Percentiles rank a stretch among this genome's conserved stretches.
These are phyloP conservation scores for Przewalskia tangutica DNA, from an alignment of 257 asterid species.

Conservation along the genomic window DNA sequence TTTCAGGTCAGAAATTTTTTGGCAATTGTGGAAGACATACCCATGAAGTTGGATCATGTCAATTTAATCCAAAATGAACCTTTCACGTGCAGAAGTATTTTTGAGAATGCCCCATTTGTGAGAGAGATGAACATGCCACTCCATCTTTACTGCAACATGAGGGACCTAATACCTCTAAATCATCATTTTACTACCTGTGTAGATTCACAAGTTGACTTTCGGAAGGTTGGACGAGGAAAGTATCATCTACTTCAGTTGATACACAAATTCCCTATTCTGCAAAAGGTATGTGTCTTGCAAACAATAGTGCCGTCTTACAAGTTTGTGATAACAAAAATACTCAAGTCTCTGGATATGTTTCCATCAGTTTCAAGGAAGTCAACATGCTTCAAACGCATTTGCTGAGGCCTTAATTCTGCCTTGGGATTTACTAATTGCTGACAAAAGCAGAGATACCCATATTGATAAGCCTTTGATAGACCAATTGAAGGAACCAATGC, in stretches of 20 bases:
- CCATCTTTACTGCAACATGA: conserved; percentile 32
- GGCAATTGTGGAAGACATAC: conserved; percentile 52
- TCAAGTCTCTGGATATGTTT: conserved; percentile 4
- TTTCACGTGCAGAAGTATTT: conserved; percentile 58
- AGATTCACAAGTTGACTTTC: conserved; percentile 22
- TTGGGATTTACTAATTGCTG: conserved; percentile 61
- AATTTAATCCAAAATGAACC: conserved; percentile 32
- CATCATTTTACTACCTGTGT: conserved; percentile 22
- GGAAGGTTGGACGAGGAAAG: conserved; percentile 45
- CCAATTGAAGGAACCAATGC: conserved; percentile 17
- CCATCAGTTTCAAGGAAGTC: conserved; percentile 45
- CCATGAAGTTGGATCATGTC: conserved; percentile 28
- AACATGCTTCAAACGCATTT: conserved; percentile 33
- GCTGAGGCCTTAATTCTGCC: conserved; percentile 75
- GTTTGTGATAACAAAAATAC: not conserved
- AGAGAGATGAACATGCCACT: conserved; percentile 30
- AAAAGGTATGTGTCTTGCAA: conserved; percentile 39
- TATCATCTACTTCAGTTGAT: conserved; percentile 57
- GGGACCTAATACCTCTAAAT: conserved; percentile 24
- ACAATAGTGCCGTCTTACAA: not conserved
- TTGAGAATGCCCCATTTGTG: conserved; percentile 23
- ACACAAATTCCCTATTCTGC: conserved; percentile 74
- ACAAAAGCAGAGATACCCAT: conserved; percentile 27
- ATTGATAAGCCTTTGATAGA: conserved; percentile 11
- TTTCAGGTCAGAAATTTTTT: conserved; percentile 50